Base-by-base conservation (phyloP, 176 grass and related monocot genomes). In the Pharus latifolius region DNA sequence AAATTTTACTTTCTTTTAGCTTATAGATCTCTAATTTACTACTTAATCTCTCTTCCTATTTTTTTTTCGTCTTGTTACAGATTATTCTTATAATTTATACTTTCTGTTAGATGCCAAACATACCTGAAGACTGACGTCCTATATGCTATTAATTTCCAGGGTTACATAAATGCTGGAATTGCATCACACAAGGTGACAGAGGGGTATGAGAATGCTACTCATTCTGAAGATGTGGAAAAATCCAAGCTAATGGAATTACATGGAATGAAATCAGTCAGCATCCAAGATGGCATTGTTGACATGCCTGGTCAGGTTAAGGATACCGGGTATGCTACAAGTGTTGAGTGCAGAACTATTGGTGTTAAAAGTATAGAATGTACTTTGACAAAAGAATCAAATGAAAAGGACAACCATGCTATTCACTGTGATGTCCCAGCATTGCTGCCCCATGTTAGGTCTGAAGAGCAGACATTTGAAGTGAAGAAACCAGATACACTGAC, bases 101-200 rank as follows among this genome's bases (percentile, higher is more conserved):
- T 22, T 54, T 54, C 50, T 57, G 30, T 23, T 85, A 41, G 44
- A 64, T 63, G 51, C 26, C 56, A 76, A 44, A 80, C 19, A 12
- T 13, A 19, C 30, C 65, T 70, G 66, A n/a, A 80, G 26, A 10
- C 35, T 75, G 34, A 57, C 32, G 64, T 38, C 42, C 31, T 14
- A 27, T 75, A 31, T 63, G 58, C 47, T 46, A 45, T 87, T 20
- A 54, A 71, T 83, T 49, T 23, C 7, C 66, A 99, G 95, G 90
- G 95, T 69, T 91, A 88, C 67, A 99, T 99, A 91, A 99, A 99
- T 94, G 49, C 95, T 69, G 95, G 95, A 73, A 88, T 99, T 65
- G 84, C 87, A 58, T 98, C 78, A 33, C 55, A 73, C 45, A 84
- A 89, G 34, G 65, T 64, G 33, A 20, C 11, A 28, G 49, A 60